phyloP scores from a whole-genome alignment of 208 protist genomes.

The Trypanosoma theileri region DNA sequence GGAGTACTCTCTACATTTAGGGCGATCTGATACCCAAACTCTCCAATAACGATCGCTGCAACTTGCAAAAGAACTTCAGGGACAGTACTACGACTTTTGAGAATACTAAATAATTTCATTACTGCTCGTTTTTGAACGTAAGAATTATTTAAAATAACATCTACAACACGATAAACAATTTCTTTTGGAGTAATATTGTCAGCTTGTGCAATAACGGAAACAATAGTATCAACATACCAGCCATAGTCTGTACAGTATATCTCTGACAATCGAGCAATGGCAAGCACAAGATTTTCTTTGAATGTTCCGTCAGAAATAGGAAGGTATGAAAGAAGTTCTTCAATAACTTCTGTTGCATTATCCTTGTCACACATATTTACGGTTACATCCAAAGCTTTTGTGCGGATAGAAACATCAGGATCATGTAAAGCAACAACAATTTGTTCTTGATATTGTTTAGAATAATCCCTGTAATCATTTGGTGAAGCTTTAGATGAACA shows the following conservation, averaged over 20 bases:
- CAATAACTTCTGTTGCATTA: slow-evolving; percentile 92
- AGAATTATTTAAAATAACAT: slow-evolving; percentile 96
- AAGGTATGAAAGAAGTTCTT: slow-evolving; percentile 93
- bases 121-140: slow-evolving; percentile 96
- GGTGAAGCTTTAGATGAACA: slow-evolving; percentile 30
- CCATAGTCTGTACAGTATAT: slow-evolving; percentile 92
- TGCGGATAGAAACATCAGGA: slow-evolving; percentile 96
- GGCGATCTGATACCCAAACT: slow-evolving; percentile 97
- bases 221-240: slow-evolving; percentile 97
- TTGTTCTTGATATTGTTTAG: slow-evolving; percentile 91
- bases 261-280: slow-evolving; percentile 96
- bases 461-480: slow-evolving; percentile 70
- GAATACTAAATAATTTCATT: slow-evolving; percentile 56
- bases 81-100: slow-evolving; percentile 41
- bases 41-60: slow-evolving; percentile 94
- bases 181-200: slow-evolving; percentile 95
- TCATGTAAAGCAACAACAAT: slow-evolving; percentile 94
- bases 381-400: slow-evolving; percentile 96
- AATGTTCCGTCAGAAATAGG: slow-evolving; percentile 90
- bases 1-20: slow-evolving; percentile 85
- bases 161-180: slow-evolving; percentile 90
- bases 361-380: slow-evolving; percentile 96
- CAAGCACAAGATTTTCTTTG: slow-evolving; percentile 94
- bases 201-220: slow-evolving; percentile 94
- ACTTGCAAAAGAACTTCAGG: slow-evolving; percentile 61